phyloP scores from a whole-genome alignment of 2,329 filamentous ascomycete species.

The Nakataea oryzae region DNA sequence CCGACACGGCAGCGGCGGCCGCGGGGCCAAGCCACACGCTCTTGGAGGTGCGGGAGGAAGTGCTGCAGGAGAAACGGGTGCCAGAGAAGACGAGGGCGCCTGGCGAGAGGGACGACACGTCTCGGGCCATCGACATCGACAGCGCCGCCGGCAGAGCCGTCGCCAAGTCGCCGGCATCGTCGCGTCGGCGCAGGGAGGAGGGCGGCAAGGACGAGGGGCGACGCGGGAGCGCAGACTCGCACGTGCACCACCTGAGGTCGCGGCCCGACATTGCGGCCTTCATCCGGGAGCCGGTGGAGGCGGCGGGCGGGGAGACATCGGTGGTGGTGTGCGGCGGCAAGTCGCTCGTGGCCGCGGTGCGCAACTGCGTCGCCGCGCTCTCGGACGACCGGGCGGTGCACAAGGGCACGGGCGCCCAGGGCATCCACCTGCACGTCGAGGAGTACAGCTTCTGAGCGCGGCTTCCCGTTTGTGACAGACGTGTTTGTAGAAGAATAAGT shows the following conservation, averaged over 20 bases:
- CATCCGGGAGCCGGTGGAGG: slow-evolving; percentile 43
- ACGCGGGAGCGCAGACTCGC: slow-evolving; percentile 21
- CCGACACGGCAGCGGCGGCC: slow-evolving; percentile 8
- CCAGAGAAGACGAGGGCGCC: background rate
- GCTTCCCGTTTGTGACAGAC: too few species aligned
- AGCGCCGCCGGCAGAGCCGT: background rate
- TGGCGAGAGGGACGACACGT: background rate
- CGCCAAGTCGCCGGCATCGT: background rate
- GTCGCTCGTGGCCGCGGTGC: slow-evolving; percentile 39
- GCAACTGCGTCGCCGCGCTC: slow-evolving; percentile 43
- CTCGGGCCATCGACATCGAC: slow-evolving; percentile 15
- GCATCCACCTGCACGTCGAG: slow-evolving; percentile 49
- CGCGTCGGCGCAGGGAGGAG: background rate
- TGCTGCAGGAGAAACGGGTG: background rate
- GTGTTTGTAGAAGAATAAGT: too few species aligned
- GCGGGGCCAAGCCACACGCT: slow-evolving; percentile 2
- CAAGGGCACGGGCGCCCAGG: slow-evolving; percentile 54
- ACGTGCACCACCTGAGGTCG: slow-evolving; percentile 31
- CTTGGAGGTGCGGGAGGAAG: background rate
- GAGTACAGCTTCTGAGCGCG: slow-evolving; percentile 35
- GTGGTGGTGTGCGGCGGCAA: slow-evolving; percentile 50
- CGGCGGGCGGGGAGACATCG: slow-evolving; percentile 48
- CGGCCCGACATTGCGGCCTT: slow-evolving; percentile 41
- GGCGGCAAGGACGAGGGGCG: slow-evolving; percentile 7
- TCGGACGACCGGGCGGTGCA: slow-evolving; percentile 53